Evolutionary conservation across 2,329 filamentous ascomycete genomes (phyloP), one percentile per base, ranked within the genome.

Genomic region (Neopestalotiopsis sp.): DNA sequence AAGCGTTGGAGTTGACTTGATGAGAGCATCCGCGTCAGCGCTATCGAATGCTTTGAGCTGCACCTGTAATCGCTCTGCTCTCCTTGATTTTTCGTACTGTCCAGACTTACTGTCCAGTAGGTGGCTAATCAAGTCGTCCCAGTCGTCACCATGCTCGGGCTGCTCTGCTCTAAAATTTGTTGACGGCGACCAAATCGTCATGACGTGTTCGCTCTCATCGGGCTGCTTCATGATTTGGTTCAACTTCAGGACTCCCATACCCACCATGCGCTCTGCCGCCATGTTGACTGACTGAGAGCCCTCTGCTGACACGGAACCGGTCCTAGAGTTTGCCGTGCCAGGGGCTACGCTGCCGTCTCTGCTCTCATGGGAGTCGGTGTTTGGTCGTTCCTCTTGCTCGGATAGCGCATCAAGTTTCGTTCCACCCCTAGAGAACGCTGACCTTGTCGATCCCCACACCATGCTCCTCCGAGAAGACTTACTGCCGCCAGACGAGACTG

Each of bases 1-100:
- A 14, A 97, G 83, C 0, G 95, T 98, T 0, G 96, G 96, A 3
- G 94, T 97, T 62, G 92, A 90, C 76, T 92, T 94, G 76, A 98
- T 92, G 56, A 99, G 87, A 0, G 83, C 85, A 72, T 97, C 94
- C 1, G 94, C 90, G 74, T 98, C 94, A 1, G 89, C 85, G 74
- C 92, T 88, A 45, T 90, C 87, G 78, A 98, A 98, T 1, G 92
- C 87, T 73, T 91, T 92, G 14, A 98, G 83, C 70, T 93, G 92
- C 1, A 98, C 84, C 73, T 95, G 92, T 5, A 98, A 82, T 34
- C 93, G 89, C 75, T 95, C 94, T 30, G 94, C 90, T 67, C 88
- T 87, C 67, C 86, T 84, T 28, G 92, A 94, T 75, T 90, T 92
- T 75, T 92, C 91, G 77, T 93, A 97, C 49, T 89, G 88, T 6